These are phyloP conservation scores for Fusarium nodosum DNA, from an alignment of 2,329 filamentous ascomycete species.

Conservation along the genomic window DNA sequence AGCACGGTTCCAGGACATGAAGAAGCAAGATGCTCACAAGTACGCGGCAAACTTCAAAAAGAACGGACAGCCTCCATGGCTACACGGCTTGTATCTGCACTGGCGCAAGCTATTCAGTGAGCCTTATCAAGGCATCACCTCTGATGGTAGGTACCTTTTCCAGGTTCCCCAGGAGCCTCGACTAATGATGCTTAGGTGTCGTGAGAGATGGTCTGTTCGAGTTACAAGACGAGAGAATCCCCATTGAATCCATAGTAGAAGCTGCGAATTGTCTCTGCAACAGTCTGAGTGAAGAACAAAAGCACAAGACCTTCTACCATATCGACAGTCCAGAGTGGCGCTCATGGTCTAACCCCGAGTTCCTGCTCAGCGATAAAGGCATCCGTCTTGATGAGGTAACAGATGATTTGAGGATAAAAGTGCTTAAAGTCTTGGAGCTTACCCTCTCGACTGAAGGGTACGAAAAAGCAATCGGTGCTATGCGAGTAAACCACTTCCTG, in stretches of 20 bases:
- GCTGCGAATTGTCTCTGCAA: constrained; percentile 55
- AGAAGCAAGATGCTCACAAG: constrained; percentile 71
- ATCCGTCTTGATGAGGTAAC: constrained; percentile 74
- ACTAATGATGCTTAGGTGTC: constrained; percentile 55
- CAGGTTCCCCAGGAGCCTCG: fast-evolving
- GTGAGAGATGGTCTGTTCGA: constrained; percentile 68
- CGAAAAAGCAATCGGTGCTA: constrained; percentile 75
- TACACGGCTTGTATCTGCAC: constrained; percentile 71
- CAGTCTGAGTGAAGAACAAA: background rate
- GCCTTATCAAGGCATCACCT: constrained; percentile 79
- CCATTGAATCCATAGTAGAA: constrained; percentile 68
- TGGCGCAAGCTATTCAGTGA: constrained; percentile 72
- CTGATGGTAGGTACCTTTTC: constrained; percentile 65
- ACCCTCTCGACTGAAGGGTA: constrained; percentile 79
- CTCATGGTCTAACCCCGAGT: constrained; percentile 79
- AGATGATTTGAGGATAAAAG: background rate
- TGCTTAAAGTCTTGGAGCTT: constrained; percentile 46
- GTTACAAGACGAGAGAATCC: constrained; percentile 73
- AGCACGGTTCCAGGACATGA: constrained; percentile 57
- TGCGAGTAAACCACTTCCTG: constrained; percentile 82
- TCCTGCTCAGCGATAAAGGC: constrained; percentile 76
- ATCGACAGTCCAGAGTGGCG: constrained; percentile 80
- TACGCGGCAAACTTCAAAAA: constrained; percentile 74
- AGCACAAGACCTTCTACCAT: constrained; percentile 58
- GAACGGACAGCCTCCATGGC: constrained; percentile 73